Evolutionary conservation across 495 filamentous ascomycete species (phyloP), one percentile per base, ranked within the genome.

Genomic region (Lasiosphaeris hirsuta): DNA sequence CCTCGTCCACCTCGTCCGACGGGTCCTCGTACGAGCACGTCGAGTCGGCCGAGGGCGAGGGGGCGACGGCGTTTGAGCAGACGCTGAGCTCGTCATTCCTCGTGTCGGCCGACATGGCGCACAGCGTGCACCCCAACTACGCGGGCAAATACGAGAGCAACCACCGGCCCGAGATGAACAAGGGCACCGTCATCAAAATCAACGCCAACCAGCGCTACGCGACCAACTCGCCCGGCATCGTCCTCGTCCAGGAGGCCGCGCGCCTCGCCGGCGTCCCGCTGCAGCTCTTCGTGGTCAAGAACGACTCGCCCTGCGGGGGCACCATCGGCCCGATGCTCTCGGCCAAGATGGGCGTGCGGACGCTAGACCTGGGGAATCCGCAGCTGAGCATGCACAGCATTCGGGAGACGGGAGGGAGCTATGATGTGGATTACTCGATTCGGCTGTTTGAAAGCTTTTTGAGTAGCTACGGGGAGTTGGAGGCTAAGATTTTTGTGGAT

Each of bases 341-440:
- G 43, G 92, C 93, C 4, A 85, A 85, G 40, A 72, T 97, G 59
- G 94, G 94, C 23, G 83, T 88, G 36, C 78, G 94, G 47, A 97
- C 95, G 1, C 72, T 99, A 51, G 94, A 99, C 69, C 70, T 99
- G 60, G 94, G 94, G 3, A 97, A 97, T 69, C 84, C 94, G n/a
- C 95, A 97, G 73, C 73, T 97, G 56, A 88, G 85, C 68, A 99
- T 99, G 94, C 94, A 99, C 71, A 92, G 88, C 67, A 96, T 97
- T 63, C 82, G 94, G 38, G 94, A 99, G 80, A 96, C 88, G 38
- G 88, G 86, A 4, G 92, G 92, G 9, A 85, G 83, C 1, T 81
- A 90, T 58, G 94, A 99, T 78, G 86, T 99, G 6, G 91, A 89
- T 61, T 84, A 96, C 73, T 87, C 89, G 0, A 86, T 96, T 58